These are phyloP conservation scores for Phialophora verrucosa DNA, from an alignment of 2,329 filamentous ascomycete genomes.

Conservation along the genomic window DNA sequence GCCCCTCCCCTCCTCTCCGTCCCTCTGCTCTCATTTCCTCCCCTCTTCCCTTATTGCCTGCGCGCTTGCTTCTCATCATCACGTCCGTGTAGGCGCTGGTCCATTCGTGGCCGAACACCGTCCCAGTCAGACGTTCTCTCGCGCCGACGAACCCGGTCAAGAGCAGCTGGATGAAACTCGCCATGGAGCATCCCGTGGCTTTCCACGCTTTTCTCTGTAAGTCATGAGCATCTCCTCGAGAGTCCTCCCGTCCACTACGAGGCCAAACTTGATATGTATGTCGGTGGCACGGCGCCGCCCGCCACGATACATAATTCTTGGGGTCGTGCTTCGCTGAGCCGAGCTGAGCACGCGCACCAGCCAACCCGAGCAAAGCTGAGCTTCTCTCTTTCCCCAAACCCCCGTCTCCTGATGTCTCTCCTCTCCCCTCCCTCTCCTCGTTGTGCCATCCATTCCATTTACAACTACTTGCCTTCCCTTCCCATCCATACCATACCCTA, in stretches of 20 bases:
- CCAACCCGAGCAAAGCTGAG: too few relatives aligned
- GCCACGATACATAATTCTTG: background rate
- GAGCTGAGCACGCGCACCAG: background rate
- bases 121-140: constrained; percentile 14
- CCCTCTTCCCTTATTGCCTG: background rate
- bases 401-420: background rate
- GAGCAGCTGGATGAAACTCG: constrained; percentile 31
- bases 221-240: background rate
- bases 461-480: background rate
- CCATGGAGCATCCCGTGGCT: constrained; percentile 30
- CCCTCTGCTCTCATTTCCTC: background rate
- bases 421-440: background rate
- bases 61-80: background rate
- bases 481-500: too few relatives aligned
- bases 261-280: background rate
- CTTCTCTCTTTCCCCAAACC: background rate
- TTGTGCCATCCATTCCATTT: background rate
- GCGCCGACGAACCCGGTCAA: constrained; percentile 28
- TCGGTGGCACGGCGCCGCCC: background rate
- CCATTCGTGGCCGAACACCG: constrained; percentile 32
- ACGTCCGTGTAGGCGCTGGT: constrained; percentile 16
- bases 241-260: background rate
- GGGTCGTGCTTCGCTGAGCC: background rate
- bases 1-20: background rate
- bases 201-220: constrained; percentile 33